Percentiles rank a stretch among this genome's conserved stretches.
These are phyloP conservation scores for Thuidium tamariscinum DNA, from an alignment of 225 moss, liverwort and hornwort species.

Conservation along the genomic window DNA sequence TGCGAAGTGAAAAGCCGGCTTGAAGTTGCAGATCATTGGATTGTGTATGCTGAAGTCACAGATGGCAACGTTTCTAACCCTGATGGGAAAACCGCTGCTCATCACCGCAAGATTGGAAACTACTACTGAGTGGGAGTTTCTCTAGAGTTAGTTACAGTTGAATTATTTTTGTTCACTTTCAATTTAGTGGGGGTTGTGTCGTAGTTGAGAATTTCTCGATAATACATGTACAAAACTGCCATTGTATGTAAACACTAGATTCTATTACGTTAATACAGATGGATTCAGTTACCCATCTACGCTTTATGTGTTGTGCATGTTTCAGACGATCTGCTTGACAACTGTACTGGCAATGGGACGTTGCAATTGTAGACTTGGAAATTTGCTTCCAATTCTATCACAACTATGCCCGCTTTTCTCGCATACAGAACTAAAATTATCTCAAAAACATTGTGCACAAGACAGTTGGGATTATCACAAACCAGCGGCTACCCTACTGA, in stretches of 20 bases:
- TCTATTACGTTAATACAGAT: neutral
- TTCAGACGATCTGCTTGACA: neutral
- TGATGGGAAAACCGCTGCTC: conserved; percentile 80
- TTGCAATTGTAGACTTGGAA: neutral
- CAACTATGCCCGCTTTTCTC: neutral
- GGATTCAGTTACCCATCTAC: neutral
- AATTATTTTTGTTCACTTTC: neutral
- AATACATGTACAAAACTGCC: neutral
- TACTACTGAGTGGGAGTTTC: conserved; percentile 44
- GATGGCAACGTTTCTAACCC: conserved; percentile 73
- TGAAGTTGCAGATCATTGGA: conserved; percentile 90
- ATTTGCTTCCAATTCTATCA: too few species aligned
- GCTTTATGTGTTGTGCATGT: too few species aligned
- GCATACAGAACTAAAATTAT: neutral
- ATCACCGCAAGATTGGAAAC: conserved; percentile 89
- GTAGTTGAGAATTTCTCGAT: neutral
- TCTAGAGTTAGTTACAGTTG: neutral
- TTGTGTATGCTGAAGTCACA: conserved; percentile 70
- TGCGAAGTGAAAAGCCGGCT: conserved; percentile 71
- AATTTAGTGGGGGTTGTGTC: neutral
- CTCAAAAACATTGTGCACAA: neutral
- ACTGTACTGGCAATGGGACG: too few species aligned
- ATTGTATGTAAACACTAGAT: neutral
- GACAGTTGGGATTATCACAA: neutral
- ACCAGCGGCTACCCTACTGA: neutral